Base-by-base conservation (phyloP, 2,329 filamentous ascomycete species). In the Cryphonectria radicalis region DNA sequence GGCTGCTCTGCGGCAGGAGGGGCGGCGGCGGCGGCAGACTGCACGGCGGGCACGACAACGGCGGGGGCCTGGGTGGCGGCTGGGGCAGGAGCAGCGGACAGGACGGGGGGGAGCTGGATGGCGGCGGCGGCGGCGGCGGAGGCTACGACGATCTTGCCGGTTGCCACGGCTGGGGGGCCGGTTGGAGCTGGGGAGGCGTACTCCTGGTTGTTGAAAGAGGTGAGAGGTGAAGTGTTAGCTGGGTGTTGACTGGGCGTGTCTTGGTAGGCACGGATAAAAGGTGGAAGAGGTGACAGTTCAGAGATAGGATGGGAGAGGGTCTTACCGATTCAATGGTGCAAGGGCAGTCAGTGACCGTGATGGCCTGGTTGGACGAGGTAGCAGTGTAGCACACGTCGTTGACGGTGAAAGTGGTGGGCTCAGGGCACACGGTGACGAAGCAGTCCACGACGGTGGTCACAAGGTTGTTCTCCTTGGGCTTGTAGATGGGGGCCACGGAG, bases 311-410 rank as follows among this genome's bases (percentile, higher is more conserved):
- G 32, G 59, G 17, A 7, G 19, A 7, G 19, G 32, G 22, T 25
- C 75, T 65, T 72, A 76, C 75, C 22, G 69, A 67, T 14, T 69
- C 76, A 53, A 81, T 73, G 62, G 85, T 87, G 82, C 85, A 88
- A 71, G 85, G 84, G 79, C 86, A 88, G 77, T 87, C 80, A 62
- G 81, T 84, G 72, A 91, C 84, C 76, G 86, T 88, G 75, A 89
- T 53, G 59, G 57, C 14, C 67, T 68, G 67, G 57, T 53, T 63
- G 80, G 73, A 88, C 84, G 78, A 84, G 81, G 84, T 86, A 75
- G 89, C 83, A 64, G 85, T 84, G 82, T 87, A 90, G 66, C 82
- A 81, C 78, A 85, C 83, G 77, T 80, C 79, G 77, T 84, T 84
- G 79, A 86, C 80, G 74, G 82, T 86, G 75, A 89, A 76, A 74